phyloP scores from a whole-genome alignment of 306 rosid genomes.

The Cucumis melo region DNA sequence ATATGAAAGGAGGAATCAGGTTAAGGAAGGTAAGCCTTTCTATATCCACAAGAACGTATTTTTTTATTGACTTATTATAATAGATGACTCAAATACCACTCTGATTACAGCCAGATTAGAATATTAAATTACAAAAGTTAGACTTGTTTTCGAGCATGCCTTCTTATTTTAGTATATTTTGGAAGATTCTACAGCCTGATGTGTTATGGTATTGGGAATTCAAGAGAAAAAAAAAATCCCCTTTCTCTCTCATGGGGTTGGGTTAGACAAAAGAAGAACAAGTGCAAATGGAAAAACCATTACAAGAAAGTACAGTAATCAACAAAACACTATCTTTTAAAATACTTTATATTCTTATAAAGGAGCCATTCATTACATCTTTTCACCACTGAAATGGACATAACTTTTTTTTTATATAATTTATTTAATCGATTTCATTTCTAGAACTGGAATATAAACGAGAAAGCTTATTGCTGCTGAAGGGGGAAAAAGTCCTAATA shows the following conservation, averaged over 20 bases:
- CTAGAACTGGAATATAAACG: neutral
- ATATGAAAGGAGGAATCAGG: slow-evolving; percentile 5
- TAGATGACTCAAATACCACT: slow-evolving; percentile 6
- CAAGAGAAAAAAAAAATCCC: neutral
- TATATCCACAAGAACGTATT: neutral
- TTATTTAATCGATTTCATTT: neutral
- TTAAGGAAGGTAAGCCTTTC: neutral
- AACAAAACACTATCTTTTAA: neutral
- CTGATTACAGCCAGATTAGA: neutral
- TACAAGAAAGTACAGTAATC: slow-evolving; percentile 8
- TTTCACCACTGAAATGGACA: slow-evolving; percentile 3
- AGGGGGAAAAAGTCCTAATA: neutral
- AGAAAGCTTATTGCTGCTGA: neutral
- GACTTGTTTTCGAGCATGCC: neutral
- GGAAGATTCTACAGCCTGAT: slow-evolving; percentile 1
- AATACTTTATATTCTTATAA: slow-evolving; percentile 1
- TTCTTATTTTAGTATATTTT: neutral
- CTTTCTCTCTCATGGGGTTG: neutral
- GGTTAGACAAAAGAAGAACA: neutral
- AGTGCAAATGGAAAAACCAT: slow-evolving; percentile 6
- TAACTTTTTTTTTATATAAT: neutral
- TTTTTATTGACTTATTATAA: neutral
- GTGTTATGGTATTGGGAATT: neutral
- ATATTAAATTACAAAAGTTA: neutral
- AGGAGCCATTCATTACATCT: slow-evolving; percentile 1